A percentile compares a stretch with the other conserved stretches of the same genome.
phyloP scores from a whole-genome alignment of 345 rosid species.

The Cochlearia excelsa region DNA sequence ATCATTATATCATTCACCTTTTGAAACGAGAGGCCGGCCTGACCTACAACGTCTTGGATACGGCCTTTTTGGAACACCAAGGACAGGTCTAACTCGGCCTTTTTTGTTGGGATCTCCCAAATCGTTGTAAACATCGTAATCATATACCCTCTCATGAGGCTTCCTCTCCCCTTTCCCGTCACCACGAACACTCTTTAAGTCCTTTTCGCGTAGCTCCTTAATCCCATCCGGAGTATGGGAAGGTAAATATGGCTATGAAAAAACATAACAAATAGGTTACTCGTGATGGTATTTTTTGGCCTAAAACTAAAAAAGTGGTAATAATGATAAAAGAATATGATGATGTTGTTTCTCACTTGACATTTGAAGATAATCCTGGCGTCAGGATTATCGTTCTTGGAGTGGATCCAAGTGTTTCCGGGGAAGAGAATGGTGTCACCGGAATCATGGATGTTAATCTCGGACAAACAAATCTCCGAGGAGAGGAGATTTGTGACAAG shows the following conservation, averaged over 20 bases:
- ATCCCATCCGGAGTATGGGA: slow-evolving; percentile 71
- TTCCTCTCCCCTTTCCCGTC: slow-evolving; percentile 73
- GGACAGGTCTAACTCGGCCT: slow-evolving; percentile 63
- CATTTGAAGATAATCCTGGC: slow-evolving; percentile 77
- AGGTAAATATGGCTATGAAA: slow-evolving; percentile 61
- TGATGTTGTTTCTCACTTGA: slow-evolving; percentile 49
- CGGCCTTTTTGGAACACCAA: slow-evolving; percentile 61
- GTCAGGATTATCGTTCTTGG: slow-evolving; percentile 59
- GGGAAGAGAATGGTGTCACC: slow-evolving; percentile 59
- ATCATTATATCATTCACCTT: slow-evolving; percentile 40
- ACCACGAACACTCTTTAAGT: slow-evolving; percentile 61
- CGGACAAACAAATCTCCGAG: slow-evolving; percentile 69
- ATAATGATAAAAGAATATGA: not conserved
- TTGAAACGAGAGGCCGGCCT: slow-evolving; percentile 65
- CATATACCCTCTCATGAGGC: slow-evolving; percentile 72
- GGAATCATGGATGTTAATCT: slow-evolving; percentile 64
- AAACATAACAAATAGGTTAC: slow-evolving; percentile 4
- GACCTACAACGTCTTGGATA: slow-evolving; percentile 95
- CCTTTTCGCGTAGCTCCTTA: slow-evolving; percentile 67
- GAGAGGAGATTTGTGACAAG: slow-evolving; percentile 66
- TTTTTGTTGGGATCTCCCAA: slow-evolving; percentile 78
- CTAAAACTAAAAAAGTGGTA: not conserved
- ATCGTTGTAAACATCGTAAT: slow-evolving; percentile 77
- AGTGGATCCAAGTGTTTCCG: slow-evolving; percentile 84
- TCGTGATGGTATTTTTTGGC: not conserved